phyloP scores from a whole-genome alignment of 768 basidiomycete species.

The Nidularia sp. region DNA sequence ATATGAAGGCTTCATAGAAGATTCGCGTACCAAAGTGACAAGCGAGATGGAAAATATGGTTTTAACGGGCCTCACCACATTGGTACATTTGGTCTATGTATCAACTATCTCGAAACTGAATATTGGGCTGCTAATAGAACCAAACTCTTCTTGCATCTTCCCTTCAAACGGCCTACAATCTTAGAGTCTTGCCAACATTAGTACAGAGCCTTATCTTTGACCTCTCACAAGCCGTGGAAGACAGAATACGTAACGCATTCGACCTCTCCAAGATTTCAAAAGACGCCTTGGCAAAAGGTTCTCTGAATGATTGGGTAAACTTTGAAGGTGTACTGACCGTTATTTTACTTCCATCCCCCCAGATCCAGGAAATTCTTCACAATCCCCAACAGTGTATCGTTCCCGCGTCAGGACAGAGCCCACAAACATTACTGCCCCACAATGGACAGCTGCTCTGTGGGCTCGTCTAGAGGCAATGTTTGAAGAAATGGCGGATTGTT shows the following conservation, averaged over 20 bases:
- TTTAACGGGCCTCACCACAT: slow-evolving; percentile 65
- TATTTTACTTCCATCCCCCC: slow-evolving; percentile 1
- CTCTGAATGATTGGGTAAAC: slow-evolving; percentile 3
- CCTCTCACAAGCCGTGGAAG: slow-evolving; percentile 78
- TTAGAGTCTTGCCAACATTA: slow-evolving; percentile 78
- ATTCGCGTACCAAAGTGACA: slow-evolving; percentile 65
- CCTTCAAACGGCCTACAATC: slow-evolving; percentile 93
- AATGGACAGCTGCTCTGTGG: slow-evolving; percentile 85
- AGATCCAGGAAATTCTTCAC: slow-evolving; percentile 16
- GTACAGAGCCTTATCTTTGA: slow-evolving; percentile 77
- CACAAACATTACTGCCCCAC: slow-evolving; percentile 80
- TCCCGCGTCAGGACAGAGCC: slow-evolving; percentile 89
- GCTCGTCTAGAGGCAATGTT: slow-evolving; percentile 74
- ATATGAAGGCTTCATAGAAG: slow-evolving; percentile 69
- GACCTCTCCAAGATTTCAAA: slow-evolving; percentile 85
- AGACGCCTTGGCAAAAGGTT: slow-evolving; percentile 80
- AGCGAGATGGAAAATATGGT: slow-evolving; percentile 93
- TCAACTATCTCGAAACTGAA: not conserved
- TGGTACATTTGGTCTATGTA: slow-evolving; percentile 47
- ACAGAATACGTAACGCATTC: slow-evolving; percentile 77
- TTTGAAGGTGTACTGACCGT: slow-evolving; percentile 8
- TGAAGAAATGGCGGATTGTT: slow-evolving; percentile 86
- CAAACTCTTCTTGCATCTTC: slow-evolving; percentile 89
- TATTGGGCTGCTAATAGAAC: slow-evolving; percentile 47
- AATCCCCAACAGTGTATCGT: slow-evolving; percentile 62